Conservation (phyloP, 495 filamentous ascomycete genomes). For the Penicillium psychrofluorescens region DNA sequence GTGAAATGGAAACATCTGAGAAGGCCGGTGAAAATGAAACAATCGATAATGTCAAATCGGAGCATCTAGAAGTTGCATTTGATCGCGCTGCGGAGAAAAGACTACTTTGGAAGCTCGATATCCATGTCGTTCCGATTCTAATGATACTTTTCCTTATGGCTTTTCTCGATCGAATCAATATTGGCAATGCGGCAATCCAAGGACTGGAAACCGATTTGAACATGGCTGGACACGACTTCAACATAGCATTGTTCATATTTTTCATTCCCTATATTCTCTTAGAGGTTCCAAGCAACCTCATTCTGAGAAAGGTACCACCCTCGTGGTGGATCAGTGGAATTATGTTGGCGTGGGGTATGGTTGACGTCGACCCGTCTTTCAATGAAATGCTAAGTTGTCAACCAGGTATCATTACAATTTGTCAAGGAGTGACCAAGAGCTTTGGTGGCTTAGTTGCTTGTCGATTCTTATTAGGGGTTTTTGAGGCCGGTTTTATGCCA, state of each 20-base stretch:
- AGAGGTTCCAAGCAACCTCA: constrained; percentile 59
- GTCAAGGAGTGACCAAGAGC: constrained; percentile 49
- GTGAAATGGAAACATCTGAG: no score
- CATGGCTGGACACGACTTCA: constrained; percentile 49
- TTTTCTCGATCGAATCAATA: constrained; percentile 48
- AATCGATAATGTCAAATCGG: no score
- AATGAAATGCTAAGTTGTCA: not conserved
- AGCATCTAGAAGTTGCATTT: no score
- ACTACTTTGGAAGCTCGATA: constrained; percentile 32
- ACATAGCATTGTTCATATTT: constrained; percentile 57
- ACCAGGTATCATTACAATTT: constrained; percentile 42
- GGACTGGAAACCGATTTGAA: constrained; percentile 53
- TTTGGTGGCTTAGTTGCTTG: constrained; percentile 45
- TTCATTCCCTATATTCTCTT: constrained; percentile 61
- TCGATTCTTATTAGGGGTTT: constrained; percentile 48
- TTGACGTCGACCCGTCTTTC: not conserved
- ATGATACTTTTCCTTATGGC: constrained; percentile 31
- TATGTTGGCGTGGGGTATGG: constrained; percentile 48
- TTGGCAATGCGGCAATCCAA: constrained; percentile 56
- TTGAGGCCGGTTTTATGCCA: constrained; percentile 53
- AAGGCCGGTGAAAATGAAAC: no score
- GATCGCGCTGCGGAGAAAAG: constrained; percentile 17
- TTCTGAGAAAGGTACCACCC: constrained; percentile 54
- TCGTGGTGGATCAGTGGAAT: constrained; percentile 47
- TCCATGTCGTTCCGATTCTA: constrained; percentile 32